These are phyloP conservation scores for Paramicrosporidium saccamoebae DNA, from an alignment of 371 early-diverging fungal species.

Conservation along the genomic window DNA sequence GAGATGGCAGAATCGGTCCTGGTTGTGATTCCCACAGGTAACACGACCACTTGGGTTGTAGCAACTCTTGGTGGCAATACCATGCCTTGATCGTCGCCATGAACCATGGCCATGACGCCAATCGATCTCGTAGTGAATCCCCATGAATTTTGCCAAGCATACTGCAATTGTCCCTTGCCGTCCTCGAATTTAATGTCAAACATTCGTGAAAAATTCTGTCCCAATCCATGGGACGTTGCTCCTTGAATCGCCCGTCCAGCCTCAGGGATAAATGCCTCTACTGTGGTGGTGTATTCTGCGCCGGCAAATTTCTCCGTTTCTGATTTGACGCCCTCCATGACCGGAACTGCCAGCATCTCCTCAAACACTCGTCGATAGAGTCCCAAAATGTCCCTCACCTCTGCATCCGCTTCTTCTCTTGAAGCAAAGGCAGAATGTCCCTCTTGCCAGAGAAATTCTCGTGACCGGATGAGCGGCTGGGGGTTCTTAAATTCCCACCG, in stretches of 20 bases:
- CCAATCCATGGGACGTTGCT: conserved; percentile 95
- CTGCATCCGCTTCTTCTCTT: conserved; percentile 59
- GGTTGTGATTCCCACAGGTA: conserved; percentile 84
- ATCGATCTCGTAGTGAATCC: conserved; percentile 94
- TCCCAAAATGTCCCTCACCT: conserved; percentile 75
- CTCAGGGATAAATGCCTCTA: conserved; percentile 93
- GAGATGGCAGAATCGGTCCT: conserved; percentile 39
- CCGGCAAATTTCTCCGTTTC: conserved; percentile 99
- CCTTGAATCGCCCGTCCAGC: conserved; percentile 98
- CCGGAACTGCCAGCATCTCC: conserved; percentile 93
- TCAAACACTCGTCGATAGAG: conserved; percentile 87
- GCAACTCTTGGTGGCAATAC: conserved; percentile 94
- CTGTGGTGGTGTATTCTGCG: conserved; percentile 88
- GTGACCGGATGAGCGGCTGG: conserved; percentile 93
- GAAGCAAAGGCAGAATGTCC: conserved; percentile 94
- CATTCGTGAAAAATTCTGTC: conserved; percentile 99
- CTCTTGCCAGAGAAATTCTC: conserved; percentile 99
- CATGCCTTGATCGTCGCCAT: conserved; percentile 95
- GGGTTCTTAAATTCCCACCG: conserved; percentile 99
- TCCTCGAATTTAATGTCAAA: conserved; percentile 61
- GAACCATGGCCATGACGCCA: conserved; percentile 97
- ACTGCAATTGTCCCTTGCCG: too few species aligned
- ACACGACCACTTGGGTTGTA: conserved; percentile 59
- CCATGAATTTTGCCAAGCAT: conserved; percentile 99
- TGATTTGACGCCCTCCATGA: conserved; percentile 91